Percentiles rank a stretch among this genome's conserved stretches.
phyloP scores from a whole-genome alignment of 1,284 basidiomycete species.

The Ceratobasidium sp. region DNA sequence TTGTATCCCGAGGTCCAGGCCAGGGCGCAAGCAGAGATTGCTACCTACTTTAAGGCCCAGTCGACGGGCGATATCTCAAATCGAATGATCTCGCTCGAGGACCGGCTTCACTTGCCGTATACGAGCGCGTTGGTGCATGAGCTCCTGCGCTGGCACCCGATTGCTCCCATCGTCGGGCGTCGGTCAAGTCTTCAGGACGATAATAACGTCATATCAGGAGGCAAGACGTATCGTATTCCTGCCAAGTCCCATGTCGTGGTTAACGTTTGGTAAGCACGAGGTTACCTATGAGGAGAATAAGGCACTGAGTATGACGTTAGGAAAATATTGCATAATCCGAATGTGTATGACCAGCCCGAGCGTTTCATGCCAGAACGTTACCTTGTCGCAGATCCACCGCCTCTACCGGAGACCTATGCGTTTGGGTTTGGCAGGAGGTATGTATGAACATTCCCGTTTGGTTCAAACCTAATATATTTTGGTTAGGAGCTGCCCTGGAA shows the following conservation, averaged over 20 bases:
- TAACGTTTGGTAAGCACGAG: conserved; percentile 8
- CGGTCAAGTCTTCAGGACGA: conserved; percentile 4
- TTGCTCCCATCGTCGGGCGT: neutral
- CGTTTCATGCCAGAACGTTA: conserved; percentile 90
- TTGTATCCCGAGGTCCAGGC: conserved; percentile 15
- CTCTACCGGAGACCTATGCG: conserved; percentile 15
- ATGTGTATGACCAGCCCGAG: conserved; percentile 90
- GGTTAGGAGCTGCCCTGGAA: conserved; percentile 25
- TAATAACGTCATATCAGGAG: neutral
- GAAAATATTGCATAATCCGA: conserved; percentile 86
- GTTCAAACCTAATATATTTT: neutral
- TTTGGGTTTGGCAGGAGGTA: conserved; percentile 31
- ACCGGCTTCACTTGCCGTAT: neutral
- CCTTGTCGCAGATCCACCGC: conserved; percentile 79
- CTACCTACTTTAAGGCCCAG: neutral
- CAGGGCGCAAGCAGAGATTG: conserved; percentile 9
- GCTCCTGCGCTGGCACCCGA: conserved; percentile 17
- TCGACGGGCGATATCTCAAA: neutral
- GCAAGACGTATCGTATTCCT: conserved; percentile 29
- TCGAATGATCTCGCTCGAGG: neutral
- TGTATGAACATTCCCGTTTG: neutral
- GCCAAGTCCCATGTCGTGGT: neutral
- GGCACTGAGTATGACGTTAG: neutral
- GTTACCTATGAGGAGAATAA: too few relatives aligned
- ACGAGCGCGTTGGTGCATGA: conserved; percentile 20